Conservation (phyloP, 2,329 filamentous ascomycete genomes). For the Chaetomiaceae sp. region DNA sequence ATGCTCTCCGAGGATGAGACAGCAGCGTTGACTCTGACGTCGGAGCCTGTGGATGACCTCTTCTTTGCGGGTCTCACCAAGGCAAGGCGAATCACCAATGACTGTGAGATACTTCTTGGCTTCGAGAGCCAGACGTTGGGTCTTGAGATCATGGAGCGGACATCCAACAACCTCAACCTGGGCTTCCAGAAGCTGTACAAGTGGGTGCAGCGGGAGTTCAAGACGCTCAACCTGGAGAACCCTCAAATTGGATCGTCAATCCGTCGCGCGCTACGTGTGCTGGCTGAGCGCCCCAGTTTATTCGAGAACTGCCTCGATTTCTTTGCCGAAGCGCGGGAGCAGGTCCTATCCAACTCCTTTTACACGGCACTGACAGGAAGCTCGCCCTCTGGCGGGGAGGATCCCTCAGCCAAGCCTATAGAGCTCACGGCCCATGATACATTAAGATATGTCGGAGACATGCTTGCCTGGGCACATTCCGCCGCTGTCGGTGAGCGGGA, state of each 20-base stretch:
- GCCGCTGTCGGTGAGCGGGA: slow-evolving; percentile 91
- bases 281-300: slow-evolving; percentile 82
- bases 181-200: slow-evolving; percentile 94
- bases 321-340: slow-evolving; percentile 85
- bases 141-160: slow-evolving; percentile 86
- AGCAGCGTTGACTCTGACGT: slow-evolving; percentile 67
- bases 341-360: slow-evolving; percentile 83
- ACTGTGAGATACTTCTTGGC: slow-evolving; percentile 84
- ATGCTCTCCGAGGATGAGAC: slow-evolving; percentile 77
- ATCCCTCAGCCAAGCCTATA: slow-evolving; percentile 74
- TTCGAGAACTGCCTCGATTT: slow-evolving; percentile 93
- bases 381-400: slow-evolving; percentile 51
- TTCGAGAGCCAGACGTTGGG: slow-evolving; percentile 86
- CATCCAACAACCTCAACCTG: slow-evolving; percentile 76
- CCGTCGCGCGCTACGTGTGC: slow-evolving; percentile 73
- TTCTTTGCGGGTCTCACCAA: slow-evolving; percentile 77
- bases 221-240: slow-evolving; percentile 85
- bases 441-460: slow-evolving; percentile 87
- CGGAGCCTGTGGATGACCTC: slow-evolving; percentile 75
- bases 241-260: slow-evolving; percentile 86
- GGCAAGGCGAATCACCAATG: slow-evolving; percentile 80
- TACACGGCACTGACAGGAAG: slow-evolving; percentile 79
- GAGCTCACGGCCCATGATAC: slow-evolving; percentile 91
- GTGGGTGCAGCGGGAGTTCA: slow-evolving; percentile 93
- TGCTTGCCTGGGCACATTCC: slow-evolving; percentile 96